Base-by-base conservation (phyloP, 805 yeast species). In the Jamesozyma jinghongensis region DNA sequence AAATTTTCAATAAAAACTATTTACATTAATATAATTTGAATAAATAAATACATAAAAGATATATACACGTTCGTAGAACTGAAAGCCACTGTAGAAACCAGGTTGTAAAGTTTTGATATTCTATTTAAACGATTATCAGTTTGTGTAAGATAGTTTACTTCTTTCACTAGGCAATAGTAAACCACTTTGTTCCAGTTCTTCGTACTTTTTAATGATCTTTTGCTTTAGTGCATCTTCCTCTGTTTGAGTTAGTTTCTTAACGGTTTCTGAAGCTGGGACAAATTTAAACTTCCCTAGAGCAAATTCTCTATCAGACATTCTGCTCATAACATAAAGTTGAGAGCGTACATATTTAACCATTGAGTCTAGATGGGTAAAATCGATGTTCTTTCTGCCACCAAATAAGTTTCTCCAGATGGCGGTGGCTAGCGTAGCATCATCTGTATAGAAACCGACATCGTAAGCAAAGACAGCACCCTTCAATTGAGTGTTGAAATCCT, bases 351-450 rank as follows among this genome's bases (percentile, higher is more conserved):
- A 92, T 48, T 85, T 85, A n/a, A 88, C 85, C 50, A 84, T 70
- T 12, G 92, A 88, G 61, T 88, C 97, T 34, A 92, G 67, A 46
- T 86, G 86, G 42, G 83, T 77, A 62, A 81, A 70, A 62, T 90
- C 95, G 16, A 81, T 77, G 49, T 85, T 78, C 33, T 77, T 76
- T 61, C 84, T 80, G 42, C 92, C 94, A 51, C 84, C 83, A 65
- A 88, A 92, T 45, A 92, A 65, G 60, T 92, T 92, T 71, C 98
- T 79, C 94, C 94, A 84, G 27, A 83, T 57, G 0, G 94, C 90
- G 25, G 79, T 74, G 2, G 88, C 92, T 42, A 84, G 63, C 1
- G 85, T 79, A 18, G 79, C 73, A 62, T 86, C 95, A 45, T 84
- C 84, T 19, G 85, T 75, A 45, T 74, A 75, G 38, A 92, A 71